Base-by-base conservation (phyloP, 2,329 filamentous ascomycete species). In the Ilyonectria mors-panacis region DNA sequence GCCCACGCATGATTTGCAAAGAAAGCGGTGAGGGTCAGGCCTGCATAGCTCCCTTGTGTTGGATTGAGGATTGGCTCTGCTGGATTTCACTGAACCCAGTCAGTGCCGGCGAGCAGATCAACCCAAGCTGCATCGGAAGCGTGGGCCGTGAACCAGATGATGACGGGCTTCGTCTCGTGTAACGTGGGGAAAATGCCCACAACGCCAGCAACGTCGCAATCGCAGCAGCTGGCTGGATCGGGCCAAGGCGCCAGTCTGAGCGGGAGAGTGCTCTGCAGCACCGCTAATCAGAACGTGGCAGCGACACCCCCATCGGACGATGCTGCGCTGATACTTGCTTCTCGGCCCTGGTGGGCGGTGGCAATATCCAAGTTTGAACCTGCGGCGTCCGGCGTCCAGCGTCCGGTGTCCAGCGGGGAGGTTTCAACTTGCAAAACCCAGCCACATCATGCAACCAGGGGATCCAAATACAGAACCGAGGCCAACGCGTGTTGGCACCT, bases 101-200 rank as follows among this genome's bases (percentile, higher is more conserved):
- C 39, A 17, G 51, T 28, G 7, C 63, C 53, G 30, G 26, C 23
- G 23, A 48, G 44, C 7, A 61, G 51, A 61, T 65, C 57, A 65
- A 51, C 53, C 33, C 28, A 59, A 37, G 45, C 21, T 33, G 37
- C 48, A 61, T 61, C 51, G 63, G 17, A 59, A 48, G 23, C 33
- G 10, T 59, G 53, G 44, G 48, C 48, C 37, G 26, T 42, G 47
- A 23, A 53, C 60, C 54, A 58, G 23, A 53, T 8, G 51, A 51
- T 51, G 28, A 33, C 30, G 28, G 28, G 19, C 26, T 39, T 51
- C 19, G n/a, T 51, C 12, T 61, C 56, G 63, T 65, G 58, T 61
- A 65, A 65, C 63, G 35, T 51, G 47, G 28, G 39, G 39, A 45
- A 17, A 17, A 50, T 30, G 33, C 30, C 21, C 10, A 28, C 44